Evolutionary conservation across 2,329 filamentous ascomycete species (phyloP).

Genomic region (Pseudogymnoascus sp.): DNA sequence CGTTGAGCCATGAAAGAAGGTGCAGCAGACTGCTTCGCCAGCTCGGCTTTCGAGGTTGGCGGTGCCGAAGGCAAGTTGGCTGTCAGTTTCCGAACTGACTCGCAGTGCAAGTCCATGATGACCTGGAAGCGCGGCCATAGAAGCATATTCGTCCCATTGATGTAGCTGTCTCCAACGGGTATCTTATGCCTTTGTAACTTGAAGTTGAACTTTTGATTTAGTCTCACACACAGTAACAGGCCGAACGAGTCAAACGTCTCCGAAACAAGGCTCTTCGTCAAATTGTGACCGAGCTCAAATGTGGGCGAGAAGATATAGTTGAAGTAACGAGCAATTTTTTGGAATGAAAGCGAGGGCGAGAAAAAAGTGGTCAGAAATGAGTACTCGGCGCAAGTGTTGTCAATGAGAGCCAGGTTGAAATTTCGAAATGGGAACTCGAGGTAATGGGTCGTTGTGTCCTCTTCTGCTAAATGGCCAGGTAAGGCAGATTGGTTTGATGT

Average conservation of each 20-base stretch:
- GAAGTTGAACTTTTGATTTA: conserved; percentile 93
- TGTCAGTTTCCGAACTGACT: conserved; percentile 64
- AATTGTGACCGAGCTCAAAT: conserved; percentile 68
- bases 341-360: conserved; percentile 64
- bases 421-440: conserved; percentile 87
- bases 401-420: conserved; percentile 87
- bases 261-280: conserved; percentile 70
- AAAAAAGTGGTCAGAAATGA: conserved; percentile 90
- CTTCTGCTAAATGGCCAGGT: conserved; percentile 83
- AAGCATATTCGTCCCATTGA: conserved; percentile 92
- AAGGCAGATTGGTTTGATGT: conserved; percentile 67
- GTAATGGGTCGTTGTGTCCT: conserved; percentile 78
- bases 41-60: conserved; percentile 40
- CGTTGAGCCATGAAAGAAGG: conserved; percentile 88
- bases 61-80: conserved; percentile 43
- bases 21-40: conserved; percentile 62
- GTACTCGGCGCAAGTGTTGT: conserved; percentile 93
- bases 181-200: conserved; percentile 87
- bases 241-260: conserved; percentile 79
- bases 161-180: conserved; percentile 80
- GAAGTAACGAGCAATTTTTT: conserved; percentile 75
- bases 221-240: conserved; percentile 78
- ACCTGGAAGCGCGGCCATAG: conserved; percentile 94
- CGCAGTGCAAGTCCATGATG: conserved; percentile 87
- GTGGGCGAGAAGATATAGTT: conserved; percentile 83